Evolutionary conservation across 2,329 filamentous ascomycete genomes (phyloP), one percentile per base, ranked within the genome.

Genomic region (Scortechinia acanthostroma): DNA sequence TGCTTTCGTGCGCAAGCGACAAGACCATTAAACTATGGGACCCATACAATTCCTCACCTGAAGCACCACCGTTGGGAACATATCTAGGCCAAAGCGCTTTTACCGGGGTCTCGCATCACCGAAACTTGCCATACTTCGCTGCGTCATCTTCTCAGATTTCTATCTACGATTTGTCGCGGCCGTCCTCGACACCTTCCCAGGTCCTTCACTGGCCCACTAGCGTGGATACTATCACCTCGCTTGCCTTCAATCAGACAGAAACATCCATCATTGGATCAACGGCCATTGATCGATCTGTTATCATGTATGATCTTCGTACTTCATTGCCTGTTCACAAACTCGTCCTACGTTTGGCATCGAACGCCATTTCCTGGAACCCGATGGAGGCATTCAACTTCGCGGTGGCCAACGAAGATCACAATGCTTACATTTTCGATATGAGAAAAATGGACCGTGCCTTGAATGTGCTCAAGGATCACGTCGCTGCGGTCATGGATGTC

Each of bases 311-410:
- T 60, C 74, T 97, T 42, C 83, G 93, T 44, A 95, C 91, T 13
- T 85, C 83, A 3, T 88, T 83, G 28, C 88, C 93, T 10, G 72
- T 97, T 16, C 77, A 86, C 50, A 91, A 91, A 58, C 84, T 87
- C 1, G 75, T 90, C 13, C 77, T 97, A 52, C 87, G 79, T 45
- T 85, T 98, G 53, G 81, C 90, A 28, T 86, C 80, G 48, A 96
- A 95, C 67, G 77, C 83, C 43, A 75, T 96, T 44, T 76, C 86
- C 37, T 98, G 91, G 89, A 96, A 96, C 53, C 93, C 93, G 0
- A 93, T 96, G 84, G 91, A 95, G 63, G 87, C 90, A 4, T 95
- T 95, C 73, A 95, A 97, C 67, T 84, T 97, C 58, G 91, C 90
- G 15, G 82, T 91, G 22, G 93, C 88, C 13, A 94, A 87, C 54